Evolutionary conservation across 2,329 filamentous ascomycete species (phyloP).

Genomic region (Botrytis porri): DNA sequence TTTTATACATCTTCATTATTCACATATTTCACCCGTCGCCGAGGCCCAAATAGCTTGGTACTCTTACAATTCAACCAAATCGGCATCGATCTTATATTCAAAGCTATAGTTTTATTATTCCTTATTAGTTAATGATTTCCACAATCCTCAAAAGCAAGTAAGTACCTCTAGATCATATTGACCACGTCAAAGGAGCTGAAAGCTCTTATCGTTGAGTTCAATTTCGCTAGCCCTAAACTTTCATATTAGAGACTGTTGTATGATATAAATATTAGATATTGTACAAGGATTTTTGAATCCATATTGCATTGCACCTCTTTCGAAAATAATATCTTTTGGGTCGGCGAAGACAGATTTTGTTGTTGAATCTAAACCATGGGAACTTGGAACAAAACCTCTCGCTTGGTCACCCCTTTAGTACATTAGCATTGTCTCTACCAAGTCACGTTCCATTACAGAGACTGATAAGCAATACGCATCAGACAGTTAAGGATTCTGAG

Average conservation of each 20-base stretch:
- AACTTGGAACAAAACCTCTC: not conserved
- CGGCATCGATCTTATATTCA: not conserved
- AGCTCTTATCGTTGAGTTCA: not conserved
- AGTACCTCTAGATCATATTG: not conserved
- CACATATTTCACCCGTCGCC: not conserved
- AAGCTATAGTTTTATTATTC: no score
- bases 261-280: not conserved
- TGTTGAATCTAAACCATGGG: not conserved
- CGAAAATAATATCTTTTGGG: not conserved
- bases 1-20: not conserved
- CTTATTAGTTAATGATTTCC: not conserved
- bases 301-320: not conserved
- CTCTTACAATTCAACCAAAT: not conserved
- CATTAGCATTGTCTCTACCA: not conserved
- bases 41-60: not conserved
- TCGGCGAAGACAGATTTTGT: not conserved
- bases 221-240: not conserved
- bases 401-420: not conserved
- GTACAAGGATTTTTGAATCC: not conserved
- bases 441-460: not conserved
- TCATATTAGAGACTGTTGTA: not conserved
- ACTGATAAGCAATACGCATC: not conserved
- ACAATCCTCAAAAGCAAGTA: not conserved
- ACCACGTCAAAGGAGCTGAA: not conserved
- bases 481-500: not conserved